Conservation (phyloP, 78 protist genomes). For the Blattamonas nauphoetae region DNA sequence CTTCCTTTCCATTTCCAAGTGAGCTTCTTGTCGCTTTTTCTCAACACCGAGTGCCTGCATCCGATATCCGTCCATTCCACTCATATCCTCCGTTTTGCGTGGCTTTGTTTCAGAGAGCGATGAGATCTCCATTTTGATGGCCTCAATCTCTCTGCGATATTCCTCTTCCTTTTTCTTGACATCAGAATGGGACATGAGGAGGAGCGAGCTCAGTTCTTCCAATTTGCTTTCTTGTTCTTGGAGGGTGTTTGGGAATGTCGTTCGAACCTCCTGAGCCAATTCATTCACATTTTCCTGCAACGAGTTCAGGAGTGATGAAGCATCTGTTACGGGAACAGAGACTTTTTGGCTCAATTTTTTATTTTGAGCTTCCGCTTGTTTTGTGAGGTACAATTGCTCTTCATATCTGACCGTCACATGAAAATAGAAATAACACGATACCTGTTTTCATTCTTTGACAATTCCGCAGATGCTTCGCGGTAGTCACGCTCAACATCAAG, state of each 20-base stretch:
- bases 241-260: neutral
- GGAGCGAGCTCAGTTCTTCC: neutral
- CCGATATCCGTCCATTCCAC: neutral
- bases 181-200: neutral
- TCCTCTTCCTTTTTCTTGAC: neutral
- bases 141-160: neutral
- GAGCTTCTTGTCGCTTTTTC: neutral
- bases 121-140: neutral
- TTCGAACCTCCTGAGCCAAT: neutral
- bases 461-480: neutral
- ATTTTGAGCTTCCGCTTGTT: neutral
- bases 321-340: neutral
- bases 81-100: neutral
- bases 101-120: no score
- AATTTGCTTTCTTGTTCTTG: neutral
- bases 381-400: neutral
- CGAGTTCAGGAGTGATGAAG: neutral
- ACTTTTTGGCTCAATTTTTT: neutral
- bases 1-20: neutral
- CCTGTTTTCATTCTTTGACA: neutral
- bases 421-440: neutral
- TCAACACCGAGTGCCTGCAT: neutral
- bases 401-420: neutral
- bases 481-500: neutral
- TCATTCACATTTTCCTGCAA: neutral